Evolutionary conservation across 176 grass and related monocot species (phyloP), one percentile per base, ranked within the genome.

Genomic region (Bromus sterilis): DNA sequence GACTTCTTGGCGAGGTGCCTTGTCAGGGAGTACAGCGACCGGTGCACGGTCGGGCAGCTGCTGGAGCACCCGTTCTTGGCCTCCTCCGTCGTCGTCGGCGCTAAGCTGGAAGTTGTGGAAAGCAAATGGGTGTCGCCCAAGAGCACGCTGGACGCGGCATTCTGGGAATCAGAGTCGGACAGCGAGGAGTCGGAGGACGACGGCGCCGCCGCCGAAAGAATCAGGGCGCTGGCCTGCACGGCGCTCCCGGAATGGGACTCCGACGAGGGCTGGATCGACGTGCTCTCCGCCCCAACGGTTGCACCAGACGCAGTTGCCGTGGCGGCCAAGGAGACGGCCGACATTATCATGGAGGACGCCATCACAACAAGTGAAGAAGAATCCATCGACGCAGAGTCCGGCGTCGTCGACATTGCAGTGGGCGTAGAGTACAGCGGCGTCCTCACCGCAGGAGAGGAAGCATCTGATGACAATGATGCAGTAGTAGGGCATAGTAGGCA

Each of bases 11-110:
- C 3, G 8, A 1, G 1, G 0, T 35, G 90, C 23, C 20, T 92
- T 14, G 11, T 11, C 11, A 83, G 86, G 21, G 56, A 86, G 11
- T 15, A 79, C 75, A 14, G 1, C 28, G 43, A 21, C 4, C 29
- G 90, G 56, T 84, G 90, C 76, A 87, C 79, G 20, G 83, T 83
- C 14, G 87, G 65, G 43, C 87, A 84, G 69, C 87, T 89, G 34
- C 83, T 89, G 30, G 23, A 69, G 36, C 36, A 69, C 36, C 66
- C 36, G 11, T 69, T 69, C 66, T 13, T 69, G 66, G 21, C 34
- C 4, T 3, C 4, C 57, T 1, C 56, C 0, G 34, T 20, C 4
- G 34, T 0, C 16, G 3, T 36, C 9, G 20, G 12, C 0, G 33
- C 33, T 18, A 66, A 66, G 64, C 9, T 3, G 10, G 4, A 24